Percentiles rank a stretch among this genome's conserved stretches.
These are phyloP conservation scores for Zymoseptoria tritici DNA, from an alignment of 2,329 filamentous ascomycete genomes.

Conservation along the genomic window DNA sequence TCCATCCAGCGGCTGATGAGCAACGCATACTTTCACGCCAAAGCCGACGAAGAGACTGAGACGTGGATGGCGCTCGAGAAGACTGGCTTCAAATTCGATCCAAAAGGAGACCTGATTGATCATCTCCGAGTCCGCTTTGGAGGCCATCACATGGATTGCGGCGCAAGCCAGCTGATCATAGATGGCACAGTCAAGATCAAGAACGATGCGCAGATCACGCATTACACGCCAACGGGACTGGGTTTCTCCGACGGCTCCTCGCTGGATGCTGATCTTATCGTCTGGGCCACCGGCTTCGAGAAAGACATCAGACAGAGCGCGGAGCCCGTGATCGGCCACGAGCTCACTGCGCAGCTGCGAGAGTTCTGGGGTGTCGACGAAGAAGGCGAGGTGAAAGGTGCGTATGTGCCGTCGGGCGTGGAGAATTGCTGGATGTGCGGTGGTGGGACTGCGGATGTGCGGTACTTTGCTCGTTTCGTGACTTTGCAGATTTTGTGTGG, in stretches of 20 bases:
- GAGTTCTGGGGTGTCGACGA: conserved; percentile 41
- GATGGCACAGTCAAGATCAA: conserved; percentile 42
- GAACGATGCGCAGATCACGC: conserved; percentile 28
- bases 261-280: conserved; percentile 40
- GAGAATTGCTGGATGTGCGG: conserved; percentile 22
- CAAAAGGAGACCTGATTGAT: conserved; percentile 31
- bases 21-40: conserved; percentile 23
- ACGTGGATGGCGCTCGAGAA: conserved; percentile 36
- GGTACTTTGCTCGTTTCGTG: conserved; percentile 44
- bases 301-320: conserved; percentile 37
- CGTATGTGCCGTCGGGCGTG: conserved; percentile 31
- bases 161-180: conserved; percentile 36
- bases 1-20: conserved; percentile 26
- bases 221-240: conserved; percentile 35
- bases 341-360: conserved; percentile 35
- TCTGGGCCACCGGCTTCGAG: conserved; percentile 42
- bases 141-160: conserved; percentile 44
- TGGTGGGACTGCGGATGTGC: conserved; percentile 35
- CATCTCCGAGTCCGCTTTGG: conserved; percentile 39
- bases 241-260: conserved; percentile 38
- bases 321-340: conserved; percentile 34
- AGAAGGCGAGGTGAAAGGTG: conserved; percentile 42
- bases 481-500: conserved; percentile 39
- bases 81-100: conserved; percentile 38
- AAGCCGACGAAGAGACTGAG: conserved; percentile 29